Percentiles rank a stretch among this genome's conserved stretches.
Evolutionary conservation across 2,329 filamentous ascomycete genomes (phyloP).

Genomic region (Aspergillus sp.): DNA sequence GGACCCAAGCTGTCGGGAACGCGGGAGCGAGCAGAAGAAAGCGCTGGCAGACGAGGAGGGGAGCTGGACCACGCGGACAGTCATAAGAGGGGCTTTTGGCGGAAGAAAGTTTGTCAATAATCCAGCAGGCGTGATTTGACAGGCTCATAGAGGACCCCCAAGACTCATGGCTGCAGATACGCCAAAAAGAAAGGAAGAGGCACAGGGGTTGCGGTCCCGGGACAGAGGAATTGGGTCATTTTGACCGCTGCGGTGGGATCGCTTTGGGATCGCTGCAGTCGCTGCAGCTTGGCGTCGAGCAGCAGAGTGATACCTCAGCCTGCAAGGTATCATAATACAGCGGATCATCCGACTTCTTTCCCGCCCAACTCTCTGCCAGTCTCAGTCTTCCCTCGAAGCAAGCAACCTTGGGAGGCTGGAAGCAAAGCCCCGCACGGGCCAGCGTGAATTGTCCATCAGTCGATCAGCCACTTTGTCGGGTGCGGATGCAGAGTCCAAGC

Average conservation of each 20-base stretch:
- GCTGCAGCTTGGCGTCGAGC: not conserved
- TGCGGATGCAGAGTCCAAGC: slow-evolving; percentile 2
- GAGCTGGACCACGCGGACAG: not conserved
- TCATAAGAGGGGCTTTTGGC: not conserved
- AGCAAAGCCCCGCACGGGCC: slow-evolving; percentile 13
- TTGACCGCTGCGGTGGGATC: slow-evolving; percentile 4
- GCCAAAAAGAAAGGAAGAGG: slow-evolving; percentile 1
- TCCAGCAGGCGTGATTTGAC: not conserved
- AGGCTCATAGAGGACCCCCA: not conserved
- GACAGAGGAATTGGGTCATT: slow-evolving; percentile 16
- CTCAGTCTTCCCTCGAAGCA: too few species aligned
- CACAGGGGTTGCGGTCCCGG: slow-evolving; percentile 19
- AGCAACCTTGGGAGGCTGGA: not conserved
- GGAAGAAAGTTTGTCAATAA: slow-evolving; percentile 4
- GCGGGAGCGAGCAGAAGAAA: not conserved
- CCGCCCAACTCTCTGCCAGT: too few species aligned
- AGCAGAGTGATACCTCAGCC: not conserved
- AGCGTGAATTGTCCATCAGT: slow-evolving; percentile 1
- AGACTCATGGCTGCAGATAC: slow-evolving; percentile 1
- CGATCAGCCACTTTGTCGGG: slow-evolving; percentile 14
- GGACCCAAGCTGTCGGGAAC: slow-evolving; percentile 10
- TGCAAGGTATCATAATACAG: not conserved
- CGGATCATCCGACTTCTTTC: not conserved
- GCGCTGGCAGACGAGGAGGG: not conserved
- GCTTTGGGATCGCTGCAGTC: not conserved